Evolutionary conservation across 2,329 filamentous ascomycete genomes (phyloP).

Genomic region (Magnaporthiopsis incrustans): DNA sequence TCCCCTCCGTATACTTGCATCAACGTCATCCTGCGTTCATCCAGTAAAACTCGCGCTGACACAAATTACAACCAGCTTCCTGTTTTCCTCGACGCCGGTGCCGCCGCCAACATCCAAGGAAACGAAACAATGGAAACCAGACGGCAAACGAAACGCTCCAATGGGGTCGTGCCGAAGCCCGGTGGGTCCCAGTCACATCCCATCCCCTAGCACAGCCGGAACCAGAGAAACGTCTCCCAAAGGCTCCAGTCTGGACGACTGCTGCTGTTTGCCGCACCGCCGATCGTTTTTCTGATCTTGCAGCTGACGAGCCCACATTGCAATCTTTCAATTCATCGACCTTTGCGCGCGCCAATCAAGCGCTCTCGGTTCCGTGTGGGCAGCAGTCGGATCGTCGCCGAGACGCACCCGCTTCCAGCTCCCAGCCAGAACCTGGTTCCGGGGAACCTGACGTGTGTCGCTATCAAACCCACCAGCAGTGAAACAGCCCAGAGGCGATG

Average conservation of each 20-base stretch:
- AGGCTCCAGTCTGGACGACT: not conserved
- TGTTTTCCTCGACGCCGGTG: no score
- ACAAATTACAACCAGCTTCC: no score
- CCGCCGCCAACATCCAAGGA: no score
- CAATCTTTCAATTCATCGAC: not conserved
- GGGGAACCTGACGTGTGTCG: no score
- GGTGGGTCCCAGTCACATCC: not conserved
- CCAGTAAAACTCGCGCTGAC: no score
- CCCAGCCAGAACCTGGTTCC: not conserved
- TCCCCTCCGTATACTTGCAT: no score
- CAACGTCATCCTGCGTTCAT: not conserved
- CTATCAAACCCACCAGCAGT: not conserved
- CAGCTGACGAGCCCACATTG: not conserved
- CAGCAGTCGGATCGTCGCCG: not conserved
- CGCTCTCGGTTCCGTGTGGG: not conserved
- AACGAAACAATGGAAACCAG: no score
- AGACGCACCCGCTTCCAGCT: not conserved
- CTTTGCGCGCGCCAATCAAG: not conserved
- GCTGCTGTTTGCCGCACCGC: not conserved
- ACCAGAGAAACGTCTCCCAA: not conserved
- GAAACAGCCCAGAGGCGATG: not conserved
- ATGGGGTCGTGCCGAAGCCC: not conserved
- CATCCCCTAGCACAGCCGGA: not conserved
- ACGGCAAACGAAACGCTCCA: not conserved
- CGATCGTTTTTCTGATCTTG: not conserved